phyloP scores from a whole-genome alignment of 345 rosid species.

The Nephelium lappaceum region DNA sequence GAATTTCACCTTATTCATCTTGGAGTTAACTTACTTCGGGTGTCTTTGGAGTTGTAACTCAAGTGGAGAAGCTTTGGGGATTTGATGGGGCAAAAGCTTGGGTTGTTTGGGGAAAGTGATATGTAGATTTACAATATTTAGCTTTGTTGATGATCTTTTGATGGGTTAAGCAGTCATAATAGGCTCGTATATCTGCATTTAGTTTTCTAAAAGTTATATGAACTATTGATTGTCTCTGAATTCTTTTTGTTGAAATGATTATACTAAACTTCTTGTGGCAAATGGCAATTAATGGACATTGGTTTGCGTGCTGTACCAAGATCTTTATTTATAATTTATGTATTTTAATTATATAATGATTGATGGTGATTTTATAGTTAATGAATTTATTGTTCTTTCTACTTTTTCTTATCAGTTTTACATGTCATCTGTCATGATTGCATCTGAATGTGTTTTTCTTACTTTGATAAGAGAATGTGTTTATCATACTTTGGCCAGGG shows the following conservation, averaged over 20 bases:
- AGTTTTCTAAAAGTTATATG: neutral
- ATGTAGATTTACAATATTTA: neutral
- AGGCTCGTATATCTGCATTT: neutral
- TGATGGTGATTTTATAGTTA: neutral
- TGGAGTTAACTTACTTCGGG: neutral
- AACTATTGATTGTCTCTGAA: neutral
- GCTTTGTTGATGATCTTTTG: neutral
- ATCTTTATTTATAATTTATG: neutral
- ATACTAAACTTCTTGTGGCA: neutral
- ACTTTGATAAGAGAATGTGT: conserved; percentile 8
- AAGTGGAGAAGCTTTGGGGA: neutral
- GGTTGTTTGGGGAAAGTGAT: neutral
- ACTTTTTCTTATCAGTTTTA: neutral
- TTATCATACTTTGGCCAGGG: conserved; percentile 50
- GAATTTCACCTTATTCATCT: neutral
- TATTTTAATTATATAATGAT: neutral
- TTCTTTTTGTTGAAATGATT: neutral
- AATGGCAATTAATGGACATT: neutral
- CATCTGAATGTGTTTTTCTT: neutral
- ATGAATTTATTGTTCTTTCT: neutral
- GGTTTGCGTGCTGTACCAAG: neutral
- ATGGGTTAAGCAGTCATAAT: neutral
- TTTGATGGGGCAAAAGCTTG: conserved; percentile 5
- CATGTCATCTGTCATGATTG: neutral
- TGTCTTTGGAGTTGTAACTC: neutral